These are phyloP conservation scores for Camelina laxa DNA, from an alignment of 345 rosid species.

Conservation along the genomic window DNA sequence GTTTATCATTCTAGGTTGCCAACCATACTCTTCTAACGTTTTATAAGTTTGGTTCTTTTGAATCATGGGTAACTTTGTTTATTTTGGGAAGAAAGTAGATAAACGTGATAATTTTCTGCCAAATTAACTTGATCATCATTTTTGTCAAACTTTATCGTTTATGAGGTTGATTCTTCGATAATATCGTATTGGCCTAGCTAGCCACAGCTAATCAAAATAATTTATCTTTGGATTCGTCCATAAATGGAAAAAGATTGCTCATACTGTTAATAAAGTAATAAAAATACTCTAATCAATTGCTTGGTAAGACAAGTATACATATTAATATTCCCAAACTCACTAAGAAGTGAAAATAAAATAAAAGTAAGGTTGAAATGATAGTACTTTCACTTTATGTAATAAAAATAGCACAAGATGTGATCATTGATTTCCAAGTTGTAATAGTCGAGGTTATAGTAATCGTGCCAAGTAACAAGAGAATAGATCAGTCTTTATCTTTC, in stretches of 20 bases:
- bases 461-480: background rate
- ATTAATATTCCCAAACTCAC: conserved; percentile 26
- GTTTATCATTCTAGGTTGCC: background rate
- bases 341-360: background rate
- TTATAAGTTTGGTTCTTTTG: background rate
- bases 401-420: background rate
- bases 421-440: conserved; percentile 20
- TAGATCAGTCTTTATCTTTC: background rate
- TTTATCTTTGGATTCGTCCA: conserved; percentile 38
- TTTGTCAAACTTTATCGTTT: background rate
- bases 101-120: background rate
- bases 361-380: conserved; percentile 11
- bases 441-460: conserved; percentile 3
- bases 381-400: conserved; percentile 8
- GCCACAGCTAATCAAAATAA: conserved; percentile 33
- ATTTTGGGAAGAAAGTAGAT: conserved; percentile 13
- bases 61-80: background rate
- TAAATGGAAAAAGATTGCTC: conserved; percentile 16
- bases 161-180: conserved; percentile 32
- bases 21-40: background rate
- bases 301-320: conserved; percentile 29
- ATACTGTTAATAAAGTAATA: conserved; percentile 15
- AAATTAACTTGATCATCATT: background rate
- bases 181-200: background rate
- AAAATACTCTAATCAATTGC: background rate